These are phyloP conservation scores for Stagonosporopsis tanaceti DNA, from an alignment of 2,329 filamentous ascomycete species.

Conservation along the genomic window DNA sequence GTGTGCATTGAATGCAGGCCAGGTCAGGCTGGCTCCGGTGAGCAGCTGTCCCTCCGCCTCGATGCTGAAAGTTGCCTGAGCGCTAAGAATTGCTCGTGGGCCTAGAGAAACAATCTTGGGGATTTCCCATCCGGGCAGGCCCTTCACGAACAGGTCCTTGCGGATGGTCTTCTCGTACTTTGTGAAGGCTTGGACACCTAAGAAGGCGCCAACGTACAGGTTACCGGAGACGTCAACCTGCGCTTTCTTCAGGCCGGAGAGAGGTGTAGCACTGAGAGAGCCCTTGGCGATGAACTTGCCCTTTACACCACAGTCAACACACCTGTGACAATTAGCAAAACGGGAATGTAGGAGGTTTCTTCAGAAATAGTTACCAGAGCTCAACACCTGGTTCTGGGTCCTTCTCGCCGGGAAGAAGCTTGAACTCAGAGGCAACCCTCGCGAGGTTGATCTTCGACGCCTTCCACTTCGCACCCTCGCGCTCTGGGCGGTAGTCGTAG, in stretches of 20 bases:
- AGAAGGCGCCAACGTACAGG: constrained; percentile 17
- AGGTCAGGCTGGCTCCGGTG: constrained; percentile 15
- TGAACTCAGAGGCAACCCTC: constrained; percentile 12
- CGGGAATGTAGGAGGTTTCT: background rate
- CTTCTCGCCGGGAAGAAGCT: constrained; percentile 13
- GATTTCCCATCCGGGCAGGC: constrained; percentile 13
- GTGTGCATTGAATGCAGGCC: constrained; percentile 13
- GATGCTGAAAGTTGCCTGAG: constrained; percentile 14
- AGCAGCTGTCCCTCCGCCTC: constrained; percentile 16
- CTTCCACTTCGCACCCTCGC: constrained; percentile 14
- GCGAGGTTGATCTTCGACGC: constrained; percentile 12
- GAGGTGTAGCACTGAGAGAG: constrained; percentile 15
- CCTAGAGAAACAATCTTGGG: constrained; percentile 15
- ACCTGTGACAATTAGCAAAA: background rate
- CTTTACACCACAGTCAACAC: constrained; percentile 14
- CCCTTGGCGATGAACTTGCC: constrained; percentile 16
- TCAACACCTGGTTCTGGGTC: constrained; percentile 16
- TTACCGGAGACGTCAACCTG: constrained; percentile 15
- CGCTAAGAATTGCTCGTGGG: constrained; percentile 8
- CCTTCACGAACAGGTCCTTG: constrained; percentile 15
- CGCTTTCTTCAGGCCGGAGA: constrained; percentile 17
- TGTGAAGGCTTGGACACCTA: constrained; percentile 14
- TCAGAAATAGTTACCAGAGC: background rate
- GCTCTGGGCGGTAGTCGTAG: constrained; percentile 16
- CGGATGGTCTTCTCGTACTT: constrained; percentile 17